phyloP scores from a whole-genome alignment of 352 stramenopile genomes.

The Thalassiosira livingstoniorum region DNA sequence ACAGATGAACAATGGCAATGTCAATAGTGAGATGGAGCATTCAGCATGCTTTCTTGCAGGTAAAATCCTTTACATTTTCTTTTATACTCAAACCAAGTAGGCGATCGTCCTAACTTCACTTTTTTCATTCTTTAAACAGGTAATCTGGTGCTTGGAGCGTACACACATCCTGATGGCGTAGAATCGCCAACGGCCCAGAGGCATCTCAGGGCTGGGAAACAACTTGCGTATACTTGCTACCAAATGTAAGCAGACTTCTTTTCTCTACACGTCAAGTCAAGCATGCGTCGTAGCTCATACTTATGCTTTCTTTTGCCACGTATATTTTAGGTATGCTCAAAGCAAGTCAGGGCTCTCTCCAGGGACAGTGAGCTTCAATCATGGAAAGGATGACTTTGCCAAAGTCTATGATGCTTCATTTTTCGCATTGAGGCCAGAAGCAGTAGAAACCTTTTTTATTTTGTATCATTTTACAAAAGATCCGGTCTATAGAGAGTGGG shows the following conservation, averaged over 20 bases:
- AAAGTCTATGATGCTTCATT: background rate
- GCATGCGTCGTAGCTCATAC: no score
- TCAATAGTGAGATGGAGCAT: conserved; percentile 86
- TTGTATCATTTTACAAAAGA: conserved; percentile 92
- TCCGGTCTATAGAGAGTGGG: conserved; percentile 81
- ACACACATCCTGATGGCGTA: conserved; percentile 62
- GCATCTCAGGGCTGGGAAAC: conserved; percentile 83
- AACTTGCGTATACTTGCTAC: conserved; percentile 74
- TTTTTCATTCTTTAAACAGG: no score
- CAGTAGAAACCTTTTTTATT: conserved; percentile 93
- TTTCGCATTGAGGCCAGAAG: conserved; percentile 91
- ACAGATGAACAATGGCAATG: conserved; percentile 18
- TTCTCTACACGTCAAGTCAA: no score
- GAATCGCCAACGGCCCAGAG: conserved; percentile 83
- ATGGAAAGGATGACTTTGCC: conserved; percentile 62
- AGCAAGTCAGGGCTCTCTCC: conserved; percentile 91
- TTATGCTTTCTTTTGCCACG: no score
- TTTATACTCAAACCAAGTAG: no score
- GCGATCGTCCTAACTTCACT: no score
- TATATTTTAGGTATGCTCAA: no score
- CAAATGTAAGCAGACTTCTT: no score
- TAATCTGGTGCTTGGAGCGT: conserved; percentile 87
- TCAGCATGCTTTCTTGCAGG: background rate
- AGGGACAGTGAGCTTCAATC: conserved; percentile 90
- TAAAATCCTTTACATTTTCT: no score